A percentile compares a stretch with the other conserved stretches of the same genome.
Evolutionary conservation across 805 yeast species (phyloP).

Genomic region (Maudiozyma bulderi): DNA sequence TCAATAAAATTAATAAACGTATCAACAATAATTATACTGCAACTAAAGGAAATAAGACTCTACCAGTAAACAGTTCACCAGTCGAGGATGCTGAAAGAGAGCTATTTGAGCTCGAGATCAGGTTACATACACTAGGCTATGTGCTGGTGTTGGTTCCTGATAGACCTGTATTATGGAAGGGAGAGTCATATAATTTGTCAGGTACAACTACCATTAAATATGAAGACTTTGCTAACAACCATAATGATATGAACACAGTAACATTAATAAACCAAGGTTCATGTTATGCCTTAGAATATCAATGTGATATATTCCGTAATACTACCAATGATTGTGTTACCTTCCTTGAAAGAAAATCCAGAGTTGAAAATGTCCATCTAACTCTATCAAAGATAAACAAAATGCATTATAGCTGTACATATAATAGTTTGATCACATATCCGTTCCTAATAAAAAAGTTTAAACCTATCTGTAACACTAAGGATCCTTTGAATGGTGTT

Average conservation of each 20-base stretch:
- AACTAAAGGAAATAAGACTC: neutral
- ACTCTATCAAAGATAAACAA: conserved; percentile 60
- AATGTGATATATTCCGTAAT: conserved; percentile 48
- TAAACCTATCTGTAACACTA: conserved; percentile 53
- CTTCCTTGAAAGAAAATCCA: conserved; percentile 56
- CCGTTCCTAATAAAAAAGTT: conserved; percentile 42
- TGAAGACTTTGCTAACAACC: conserved; percentile 15
- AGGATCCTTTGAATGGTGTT: conserved; percentile 64
- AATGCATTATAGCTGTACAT: conserved; percentile 56
- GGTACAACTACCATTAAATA: conserved; percentile 18
- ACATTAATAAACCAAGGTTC: conserved; percentile 46
- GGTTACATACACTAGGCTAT: conserved; percentile 41
- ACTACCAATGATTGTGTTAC: conserved; percentile 46
- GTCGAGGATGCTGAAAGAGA: conserved; percentile 27
- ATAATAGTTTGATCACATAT: conserved; percentile 54
- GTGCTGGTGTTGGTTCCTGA: conserved; percentile 66
- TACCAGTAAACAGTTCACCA: neutral
- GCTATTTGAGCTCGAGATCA: conserved; percentile 18
- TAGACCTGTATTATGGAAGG: conserved; percentile 88
- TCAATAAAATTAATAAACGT: neutral
- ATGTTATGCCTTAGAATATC: conserved; percentile 42
- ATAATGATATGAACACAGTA: conserved; percentile 11
- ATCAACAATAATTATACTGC: neutral
- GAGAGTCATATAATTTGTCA: conserved; percentile 50
- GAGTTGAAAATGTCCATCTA: conserved; percentile 59